Evolutionary conservation across 2,329 filamentous ascomycete genomes (phyloP).

Genomic region (Coniochaeta ligniaria): DNA sequence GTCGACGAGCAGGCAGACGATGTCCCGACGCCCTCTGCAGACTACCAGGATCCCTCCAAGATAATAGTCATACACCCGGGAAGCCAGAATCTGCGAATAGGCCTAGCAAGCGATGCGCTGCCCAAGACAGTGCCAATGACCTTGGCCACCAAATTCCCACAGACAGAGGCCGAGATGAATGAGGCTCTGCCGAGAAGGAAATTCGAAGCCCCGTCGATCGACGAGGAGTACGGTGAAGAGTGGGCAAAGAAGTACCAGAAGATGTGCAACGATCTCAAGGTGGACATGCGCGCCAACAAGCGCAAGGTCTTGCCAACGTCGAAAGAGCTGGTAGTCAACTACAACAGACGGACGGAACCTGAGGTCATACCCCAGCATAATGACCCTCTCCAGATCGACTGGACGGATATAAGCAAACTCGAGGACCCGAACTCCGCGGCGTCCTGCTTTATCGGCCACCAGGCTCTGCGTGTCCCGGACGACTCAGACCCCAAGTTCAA

Average conservation of each 20-base stretch:
- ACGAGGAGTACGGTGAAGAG: constrained; percentile 85
- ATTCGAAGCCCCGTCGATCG: constrained; percentile 52
- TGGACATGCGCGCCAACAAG: constrained; percentile 89
- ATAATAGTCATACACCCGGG: constrained; percentile 93
- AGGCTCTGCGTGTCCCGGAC: constrained; percentile 82
- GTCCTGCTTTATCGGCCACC: constrained; percentile 69
- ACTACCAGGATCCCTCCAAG: constrained; percentile 71
- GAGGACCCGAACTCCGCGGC: constrained; percentile 56
- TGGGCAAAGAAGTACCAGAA: constrained; percentile 67
- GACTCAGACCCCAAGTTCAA: constrained; percentile 84
- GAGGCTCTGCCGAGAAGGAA: constrained; percentile 70
- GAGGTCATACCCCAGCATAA: constrained; percentile 93
- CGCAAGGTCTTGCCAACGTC: constrained; percentile 94
- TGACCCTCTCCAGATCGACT: constrained; percentile 87
- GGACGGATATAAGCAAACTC: constrained; percentile 72
- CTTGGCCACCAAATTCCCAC: constrained; percentile 69
- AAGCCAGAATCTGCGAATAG: constrained; percentile 91
- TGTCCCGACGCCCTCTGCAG: constrained; percentile 44
- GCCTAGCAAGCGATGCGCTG: constrained; percentile 89
- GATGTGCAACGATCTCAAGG: constrained; percentile 80
- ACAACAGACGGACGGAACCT: constrained; percentile 75
- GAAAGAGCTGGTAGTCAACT: constrained; percentile 91
- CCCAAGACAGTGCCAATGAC: constrained; percentile 94
- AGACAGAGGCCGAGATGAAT: constrained; percentile 77
- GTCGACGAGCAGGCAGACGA: constrained; percentile 53